Evolutionary conservation across 768 basidiomycete genomes (phyloP), one percentile per base, ranked within the genome.

Genomic region (Bullera alba): DNA sequence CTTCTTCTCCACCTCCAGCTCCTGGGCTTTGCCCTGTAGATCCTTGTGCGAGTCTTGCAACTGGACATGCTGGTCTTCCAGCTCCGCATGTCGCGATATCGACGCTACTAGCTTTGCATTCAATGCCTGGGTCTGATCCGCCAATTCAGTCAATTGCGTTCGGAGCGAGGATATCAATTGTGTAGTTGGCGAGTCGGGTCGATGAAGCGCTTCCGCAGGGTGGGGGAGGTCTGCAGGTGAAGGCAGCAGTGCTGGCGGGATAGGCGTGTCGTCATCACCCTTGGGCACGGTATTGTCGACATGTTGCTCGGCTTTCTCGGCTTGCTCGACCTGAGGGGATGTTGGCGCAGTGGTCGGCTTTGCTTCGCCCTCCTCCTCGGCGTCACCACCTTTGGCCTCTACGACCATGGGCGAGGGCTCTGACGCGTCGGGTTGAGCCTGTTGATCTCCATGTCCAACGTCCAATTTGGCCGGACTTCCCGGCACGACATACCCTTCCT

Each of bases 51-150:
- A 39, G n/a, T 34, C 12, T 34, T 60, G 57, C 0, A 68, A 51
- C 46, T 84, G 77, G 62, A 92, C 86, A 12, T 92, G 74, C 50
- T 86, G 80, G 68, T 96, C 93, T 69, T 97, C 92, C 44, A 99
- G 79, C 77, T 88, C 84, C 16, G 91, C 91, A 26, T 93, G 82
- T 26, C 87, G 81, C 70, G 92, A 87, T 72, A 95, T 93, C 2
- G 87, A 87, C 53, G 81, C 78, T 54, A 99, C 89, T 42, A 99
- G 85, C 70, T 97, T 97, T 73, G 77, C 75, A 73, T 97, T 97
- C 56, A 97, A 83, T 67, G 86, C 81, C 23, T 83, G 82, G 39
- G 95, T 87, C 72, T 97, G 93, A 15, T 85, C 82, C 65, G 88
- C 83, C 37, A 96, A 78, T 67, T 95, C 87, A 42, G 85, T 81